Base-by-base conservation (phyloP, 2,329 filamentous ascomycete genomes). In the Aspergillus sp. region DNA sequence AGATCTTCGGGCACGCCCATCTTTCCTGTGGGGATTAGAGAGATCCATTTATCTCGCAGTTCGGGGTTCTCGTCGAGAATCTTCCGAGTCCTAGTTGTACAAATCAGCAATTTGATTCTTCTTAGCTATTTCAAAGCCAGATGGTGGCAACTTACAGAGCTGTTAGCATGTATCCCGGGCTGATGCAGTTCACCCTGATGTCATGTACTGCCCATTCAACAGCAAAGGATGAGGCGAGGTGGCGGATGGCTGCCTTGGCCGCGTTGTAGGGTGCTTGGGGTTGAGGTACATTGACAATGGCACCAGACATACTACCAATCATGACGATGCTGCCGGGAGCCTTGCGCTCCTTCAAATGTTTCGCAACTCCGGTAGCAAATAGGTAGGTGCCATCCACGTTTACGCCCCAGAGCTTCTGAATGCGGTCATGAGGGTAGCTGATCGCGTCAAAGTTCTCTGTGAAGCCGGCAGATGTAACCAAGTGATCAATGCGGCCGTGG, bases 381-480 rank as follows among this genome's bases (percentile, higher is more conserved):
- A 96, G 81, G 73, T 96, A 97, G 55, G 93, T 96, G 21, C 93
- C 93, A 69, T 90, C 91, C 1, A 98, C 92, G 65, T 97, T 96
- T 71, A 97, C 93, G 50, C 86, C 87, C 91, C 91, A 97, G 15
- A 98, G 86, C 81, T 96, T 96, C 76, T 93, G 87, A 76, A 97
- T 88, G 64, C 93, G 89, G 66, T 96, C 91, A 66, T 93, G 86
- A 1, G 93, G 93, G 78, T 98, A 98, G 65, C 88, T 87, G 68
- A 93, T 89, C 47, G 93, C 93, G 68, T 96, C 89, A 70, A 92
- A 96, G 80, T 97, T 97, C 80, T 97, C 93, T 14, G 91, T 95
- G 79, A 98, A 96, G 46, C 93, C 93, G 50, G 93, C 93, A n/a
- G 91, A 96, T 24, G 93, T 97, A 68, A 98, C 93, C 24, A 98